Base-by-base conservation (phyloP, 176 grass and related monocot species). In the Phyllostachys edulis region DNA sequence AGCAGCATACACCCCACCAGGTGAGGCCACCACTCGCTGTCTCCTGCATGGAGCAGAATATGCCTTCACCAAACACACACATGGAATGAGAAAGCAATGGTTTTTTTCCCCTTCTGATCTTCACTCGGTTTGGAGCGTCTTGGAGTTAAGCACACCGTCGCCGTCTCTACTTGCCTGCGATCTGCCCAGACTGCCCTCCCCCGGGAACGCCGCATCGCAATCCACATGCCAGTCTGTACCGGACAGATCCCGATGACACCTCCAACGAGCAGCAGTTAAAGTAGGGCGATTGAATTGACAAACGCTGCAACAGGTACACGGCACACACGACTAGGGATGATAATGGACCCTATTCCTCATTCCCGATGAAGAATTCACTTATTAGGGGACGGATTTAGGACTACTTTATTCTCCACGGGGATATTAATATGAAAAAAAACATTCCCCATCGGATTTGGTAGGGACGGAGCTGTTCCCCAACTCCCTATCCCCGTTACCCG, bases 61-160 rank as follows among this genome's bases (percentile, higher is more conserved):
- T 71, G 72, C 65, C 51, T 40, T 51, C 24, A 74, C 59, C 77
- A 20, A 66, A 59, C 77, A 13, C 47, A n/a, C 55, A 63, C 85
- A 80, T 74, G 84, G 42, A 44, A 44, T 44, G 42, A 11, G 34
- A 12, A 37, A 56, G 4, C 69, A 14, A 80, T 80, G 46, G 14
- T 11, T 46, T 41, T 38, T 15, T 6, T 12, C 4, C 0, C 17
- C 3, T 37, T 24, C n/a, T 13, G 41, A 55, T 72, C 32, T 5
- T 63, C 72, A 9, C 64, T 5, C 5, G 80, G 64, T 55, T 78
- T 41, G 8, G 64, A 36, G 47, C 40, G 7, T 21, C 60, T 65
- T 12, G 23, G 36, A 47, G 71, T 69, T 70, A 50, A 15, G 9
- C 10, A 44, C 9, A 11, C 42, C 42, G 61, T 17, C 10, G 55